Base-by-base conservation (phyloP, 2,329 filamentous ascomycete genomes). In the Fusarium compactum region DNA sequence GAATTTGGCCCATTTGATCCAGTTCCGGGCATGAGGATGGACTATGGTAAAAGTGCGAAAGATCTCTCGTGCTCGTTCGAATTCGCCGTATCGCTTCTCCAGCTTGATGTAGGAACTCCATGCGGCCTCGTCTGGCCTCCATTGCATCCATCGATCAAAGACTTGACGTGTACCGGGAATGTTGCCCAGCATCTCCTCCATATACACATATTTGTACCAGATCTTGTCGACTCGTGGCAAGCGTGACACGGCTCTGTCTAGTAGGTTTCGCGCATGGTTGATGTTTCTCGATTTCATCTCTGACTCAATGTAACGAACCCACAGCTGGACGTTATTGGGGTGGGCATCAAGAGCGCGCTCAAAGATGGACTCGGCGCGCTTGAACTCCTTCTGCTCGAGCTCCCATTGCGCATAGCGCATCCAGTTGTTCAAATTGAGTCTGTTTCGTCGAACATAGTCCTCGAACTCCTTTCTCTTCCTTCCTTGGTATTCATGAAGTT, bases 121-220 rank as follows among this genome's bases (percentile, higher is more conserved):
- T 1, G 95, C 96, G 45, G 92, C 91, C 86, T 98, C 95, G 73
- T 98, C 94, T 0, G 96, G 96, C 79, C 97, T 94, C 96, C 96
- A 99, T 68, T 92, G 91, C 92, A 99, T 95, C 96, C 96, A 99
- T 47, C 96, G 87, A 82, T 99, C 96, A 78, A 98, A 99, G 0
- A 98, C 93, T 75, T 97, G 93, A 62, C 96, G 86, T 5, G 94
- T 97, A 38, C 95, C 96, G 5, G 95, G 90, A 51, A 99, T 91
- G 76, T 99, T 98, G 9, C 94, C 94, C 58, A 99, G 87, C 82
- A 95, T 98, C 86, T 99, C 96, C 83, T 98, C 95, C 92, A 97
- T 97, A 80, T 97, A 97, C 27, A 97, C 94, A 84, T 98, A 99
- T 80, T 98, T 98, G 85, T 97, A 99, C 96, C 96, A 99, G 34